Evolutionary conservation across 2,329 filamentous ascomycete species (phyloP), one percentile per base, ranked within the genome.

Genomic region (Pyrenophora teres): DNA sequence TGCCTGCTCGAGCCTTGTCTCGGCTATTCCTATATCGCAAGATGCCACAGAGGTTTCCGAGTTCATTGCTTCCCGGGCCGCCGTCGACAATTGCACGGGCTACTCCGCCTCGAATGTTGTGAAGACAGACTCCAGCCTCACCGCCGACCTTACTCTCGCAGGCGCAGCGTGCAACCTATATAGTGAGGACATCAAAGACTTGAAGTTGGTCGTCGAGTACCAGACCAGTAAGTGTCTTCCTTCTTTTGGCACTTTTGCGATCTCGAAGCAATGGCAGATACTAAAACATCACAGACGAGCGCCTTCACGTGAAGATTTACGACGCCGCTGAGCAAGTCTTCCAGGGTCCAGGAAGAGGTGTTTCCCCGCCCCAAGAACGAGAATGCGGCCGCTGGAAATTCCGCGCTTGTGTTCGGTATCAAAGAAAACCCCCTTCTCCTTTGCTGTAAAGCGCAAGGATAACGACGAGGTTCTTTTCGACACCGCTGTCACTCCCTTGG

Each of bases 271-370:
- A 32, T 13, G 9, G 8, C 23, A 6, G 8, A 8, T 52, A 33
- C 51, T 65, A 38, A 72, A 12, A 42, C 40, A 12, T 4, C 23
- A 27, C 32, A 87, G 86, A 84, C 38, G 78, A 81, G 18, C 85
- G 88, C n/a, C 80, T 92, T 3, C 88, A 90, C 66, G 85, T 92
- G 65, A 82, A 88, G 63, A 89, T 92, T 49, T 84, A 87, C 57
- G 89, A 93, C 70, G 79, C 81, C 5, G 82, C 77, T n/a, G 81
- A 87, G 56, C 80, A 84, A 23, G 87, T 88, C 40, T 93, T 89
- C 64, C 88, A 92, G 68, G 68, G 83, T 93, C 1, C 88, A 89
- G 10, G 84, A 87, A 31, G 81, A 81, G 2, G 83, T 90, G 21
- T 76, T 92, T 18, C 80, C 86, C 2, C 83, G 87, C 0, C 87